These are phyloP conservation scores for Akebia trifoliata DNA, from an alignment of 164 flowering plant genomes.

Conservation along the genomic window DNA sequence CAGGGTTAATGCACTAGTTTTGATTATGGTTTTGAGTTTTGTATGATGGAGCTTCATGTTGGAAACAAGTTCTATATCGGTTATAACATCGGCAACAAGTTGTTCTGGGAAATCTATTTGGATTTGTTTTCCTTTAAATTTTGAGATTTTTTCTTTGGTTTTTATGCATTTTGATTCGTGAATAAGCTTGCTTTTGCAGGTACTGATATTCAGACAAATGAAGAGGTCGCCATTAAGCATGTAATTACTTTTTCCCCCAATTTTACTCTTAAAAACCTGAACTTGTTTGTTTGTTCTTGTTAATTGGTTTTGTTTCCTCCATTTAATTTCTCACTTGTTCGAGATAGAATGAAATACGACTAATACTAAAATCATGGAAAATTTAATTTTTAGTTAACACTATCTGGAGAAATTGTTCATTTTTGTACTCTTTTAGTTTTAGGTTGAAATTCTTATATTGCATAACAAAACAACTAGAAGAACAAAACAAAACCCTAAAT, in stretches of 20 bases:
- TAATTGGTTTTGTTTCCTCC: neutral
- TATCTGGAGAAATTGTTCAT: no score
- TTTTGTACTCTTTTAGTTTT: no score
- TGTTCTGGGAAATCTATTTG: constrained; percentile 86
- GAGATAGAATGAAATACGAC: no score
- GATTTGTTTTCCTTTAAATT: constrained; percentile 35
- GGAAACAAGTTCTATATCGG: constrained; percentile 82
- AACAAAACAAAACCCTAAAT: no score
- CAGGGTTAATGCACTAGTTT: neutral
- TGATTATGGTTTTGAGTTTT: neutral
- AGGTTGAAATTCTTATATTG: no score
- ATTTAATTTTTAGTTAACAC: no score
- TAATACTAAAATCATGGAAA: no score
- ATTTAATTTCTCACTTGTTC: no score
- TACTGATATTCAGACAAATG: constrained; percentile 78
- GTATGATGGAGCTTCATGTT: constrained; percentile 80
- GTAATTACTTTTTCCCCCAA: constrained; percentile 36
- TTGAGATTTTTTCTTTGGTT: constrained; percentile 1
- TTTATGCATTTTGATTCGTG: constrained; percentile 1
- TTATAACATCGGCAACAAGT: constrained; percentile 88
- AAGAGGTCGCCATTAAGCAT: constrained; percentile 89
- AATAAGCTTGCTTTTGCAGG: constrained; percentile 35
- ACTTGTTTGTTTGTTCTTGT: neutral
- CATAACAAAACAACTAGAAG: no score
- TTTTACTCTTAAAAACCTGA: neutral